Base-by-base conservation (phyloP, 2,329 filamentous ascomycete genomes). In the Drechslerella dactyloides region DNA sequence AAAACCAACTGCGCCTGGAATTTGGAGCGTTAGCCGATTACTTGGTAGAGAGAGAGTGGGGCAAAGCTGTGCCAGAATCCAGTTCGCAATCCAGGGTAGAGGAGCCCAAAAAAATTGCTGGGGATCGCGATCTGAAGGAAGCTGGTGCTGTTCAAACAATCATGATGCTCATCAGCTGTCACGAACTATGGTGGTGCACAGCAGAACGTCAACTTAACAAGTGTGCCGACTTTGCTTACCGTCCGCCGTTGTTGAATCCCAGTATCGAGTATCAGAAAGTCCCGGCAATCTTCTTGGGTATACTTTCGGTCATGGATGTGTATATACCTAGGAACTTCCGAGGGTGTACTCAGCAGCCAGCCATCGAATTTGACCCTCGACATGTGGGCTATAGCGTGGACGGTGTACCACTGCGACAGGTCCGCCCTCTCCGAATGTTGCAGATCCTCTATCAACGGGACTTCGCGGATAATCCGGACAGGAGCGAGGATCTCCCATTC, bases 161-260 rank as follows among this genome's bases (percentile, higher is more conserved):
- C 2, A 57, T 69, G 58, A 42, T 54, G 46, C 27, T 69, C n/a
- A 58, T 69, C 23, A 52, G 30, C 15, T 69, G 65, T 15, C 65
- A 69, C 35, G 65, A 69, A 48, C 55, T 69, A 7, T 69, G 62
- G 11, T 69, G 65, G 65, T 53, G 65, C 21, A 35, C 37, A 8
- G 65, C 65, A 0, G 42, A 69, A 30, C 13, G 23, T 15, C 33
- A 69, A 17, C 35, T 69, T 1, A 58, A 42, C n/a, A 42, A 15
- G 5, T 42, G 37, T 13, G 37, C 37, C 5, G 15, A 13, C n/a
- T 42, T 42, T 13, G 13, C 4, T 15, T 4, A 42, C 37, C 37
- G 15, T 3, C 37, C 11, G 13, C n/a, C 17, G 17, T 5, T 44
- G 5, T 21, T 48, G 44, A 4, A 10, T 19, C 2, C 44, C 11